Base-by-base conservation (phyloP, 371 early-diverging fungal genomes). In the Syncephalastrum monosporum region DNA sequence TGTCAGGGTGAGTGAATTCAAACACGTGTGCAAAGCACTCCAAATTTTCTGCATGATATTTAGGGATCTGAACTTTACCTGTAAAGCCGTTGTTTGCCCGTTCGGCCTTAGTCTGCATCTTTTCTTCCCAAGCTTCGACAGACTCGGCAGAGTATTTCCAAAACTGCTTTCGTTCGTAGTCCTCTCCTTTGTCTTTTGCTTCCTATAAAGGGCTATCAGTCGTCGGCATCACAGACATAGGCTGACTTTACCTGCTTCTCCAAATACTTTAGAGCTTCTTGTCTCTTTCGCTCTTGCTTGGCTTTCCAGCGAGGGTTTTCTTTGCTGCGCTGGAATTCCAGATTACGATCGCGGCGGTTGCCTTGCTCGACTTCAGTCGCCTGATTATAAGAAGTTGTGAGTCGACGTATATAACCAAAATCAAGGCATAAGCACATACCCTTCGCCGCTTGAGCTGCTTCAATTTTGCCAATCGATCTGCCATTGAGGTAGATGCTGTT, bases 131-230 rank as follows among this genome's bases (percentile, higher is more conserved):
- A 38, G 77, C 74, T 56, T 93, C 94, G 0, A 93, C 94, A 10
- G 84, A 83, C 67, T 97, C 95, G 3, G 86, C 90, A 42, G 93
- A 89, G 61, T 93, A 96, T 27, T 83, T 82, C 90, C 91, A 85
- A 55, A 85, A 88, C 59, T 88, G 81, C 6, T 82, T 76, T 29
- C 97, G 81, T 64, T 94, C 93, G 63, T 86, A 92, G 65, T 96
- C 93, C 25, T 81, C 78, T 4, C 93, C 95, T 12, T 69, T 75
- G 23, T 89, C 88, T 65, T 79, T 67, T n/a, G 82, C 81, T 54
- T 87, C 79, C 55, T 84, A 74, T 25, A 75, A 2, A 54, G 16
- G 23, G 43, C 14, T 1, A 42, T 19, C 29, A 41, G 19, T 43
- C 42, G 5, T 23, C n/a, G 12, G 5, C 8, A 14, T 47, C 4